A percentile compares a stretch with the other conserved stretches of the same genome.
These are phyloP conservation scores for Ophiostoma angusticollis DNA, from an alignment of 2,329 filamentous ascomycete species.

Conservation along the genomic window DNA sequence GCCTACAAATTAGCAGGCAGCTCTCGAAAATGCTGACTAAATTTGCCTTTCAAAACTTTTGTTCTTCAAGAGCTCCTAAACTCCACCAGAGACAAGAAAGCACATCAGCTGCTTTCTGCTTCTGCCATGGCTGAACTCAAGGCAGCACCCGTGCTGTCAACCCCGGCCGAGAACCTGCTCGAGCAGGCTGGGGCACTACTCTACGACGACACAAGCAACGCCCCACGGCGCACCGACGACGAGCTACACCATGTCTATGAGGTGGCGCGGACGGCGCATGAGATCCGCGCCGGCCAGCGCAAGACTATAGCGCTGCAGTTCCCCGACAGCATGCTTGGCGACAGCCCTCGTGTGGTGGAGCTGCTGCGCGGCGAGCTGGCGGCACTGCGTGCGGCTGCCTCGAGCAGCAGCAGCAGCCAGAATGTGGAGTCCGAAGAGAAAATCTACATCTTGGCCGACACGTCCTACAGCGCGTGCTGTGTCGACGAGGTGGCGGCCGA, in stretches of 20 bases:
- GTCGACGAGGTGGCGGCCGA: conserved; percentile 95
- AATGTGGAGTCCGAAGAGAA: conserved; percentile 16
- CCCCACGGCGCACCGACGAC: conserved; percentile 39
- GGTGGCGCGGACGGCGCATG: conserved; percentile 61
- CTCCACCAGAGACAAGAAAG: too few species aligned
- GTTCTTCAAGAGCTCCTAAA: too few species aligned
- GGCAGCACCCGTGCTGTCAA: conserved; percentile 48
- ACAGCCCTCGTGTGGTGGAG: conserved; percentile 70
- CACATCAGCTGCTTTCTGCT: too few species aligned
- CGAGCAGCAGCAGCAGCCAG: background rate
- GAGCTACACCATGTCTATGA: conserved; percentile 73
- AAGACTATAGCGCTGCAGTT: conserved; percentile 82
- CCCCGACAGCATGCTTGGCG: conserved; percentile 79
- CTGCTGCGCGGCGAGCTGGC: conserved; percentile 33
- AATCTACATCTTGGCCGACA: conserved; percentile 83
- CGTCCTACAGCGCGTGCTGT: conserved; percentile 92
- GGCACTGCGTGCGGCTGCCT: conserved; percentile 4
- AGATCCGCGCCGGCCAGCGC: conserved; percentile 63
- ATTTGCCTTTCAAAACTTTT: too few species aligned
- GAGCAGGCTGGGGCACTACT: conserved; percentile 33
- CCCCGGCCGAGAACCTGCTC: conserved; percentile 47
- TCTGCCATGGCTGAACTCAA: conserved; percentile 37
- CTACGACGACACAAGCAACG: conserved; percentile 14
- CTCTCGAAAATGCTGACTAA: conserved; percentile 1
- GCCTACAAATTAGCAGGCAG: conserved; percentile 5